Conservation (phyloP, 2,329 filamentous ascomycete species). For the Pyrenochaeta sp. region DNA sequence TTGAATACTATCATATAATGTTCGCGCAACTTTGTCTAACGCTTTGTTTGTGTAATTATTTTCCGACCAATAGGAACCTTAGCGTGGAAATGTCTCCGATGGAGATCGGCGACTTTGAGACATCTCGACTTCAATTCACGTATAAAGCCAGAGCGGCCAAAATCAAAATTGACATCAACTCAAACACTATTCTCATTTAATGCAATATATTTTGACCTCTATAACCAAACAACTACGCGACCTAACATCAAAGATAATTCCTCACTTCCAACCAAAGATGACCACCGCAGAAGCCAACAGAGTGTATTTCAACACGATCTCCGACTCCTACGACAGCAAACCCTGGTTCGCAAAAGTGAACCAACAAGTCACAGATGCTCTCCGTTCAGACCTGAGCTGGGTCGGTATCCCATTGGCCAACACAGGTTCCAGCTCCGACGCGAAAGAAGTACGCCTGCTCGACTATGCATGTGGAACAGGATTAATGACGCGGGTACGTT, state of each 20-base stretch:
- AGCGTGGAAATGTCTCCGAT: conserved; percentile 23
- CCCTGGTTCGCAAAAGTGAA: conserved; percentile 62
- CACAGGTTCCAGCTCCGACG: conserved; percentile 36
- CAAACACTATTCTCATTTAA: neutral
- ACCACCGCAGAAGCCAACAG: conserved; percentile 46
- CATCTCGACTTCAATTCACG: neutral
- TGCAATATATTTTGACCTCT: neutral
- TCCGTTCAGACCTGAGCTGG: conserved; percentile 65
- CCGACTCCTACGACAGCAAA: conserved; percentile 65
- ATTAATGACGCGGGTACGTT: conserved; percentile 67
- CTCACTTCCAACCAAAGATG: conserved; percentile 26
- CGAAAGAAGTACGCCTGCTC: conserved; percentile 61
- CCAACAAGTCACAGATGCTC: conserved; percentile 62
- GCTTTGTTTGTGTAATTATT: neutral
- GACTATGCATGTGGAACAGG: conserved; percentile 83
- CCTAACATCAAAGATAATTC: neutral
- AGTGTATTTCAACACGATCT: conserved; percentile 54
- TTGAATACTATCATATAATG: neutral
- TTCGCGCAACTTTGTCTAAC: neutral
- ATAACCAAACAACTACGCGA: neutral
- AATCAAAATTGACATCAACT: neutral
- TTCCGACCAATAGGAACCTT: conserved; percentile 24
- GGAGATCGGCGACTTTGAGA: conserved; percentile 24
- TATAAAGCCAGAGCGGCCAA: neutral
- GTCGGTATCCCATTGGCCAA: conserved; percentile 67